These are phyloP conservation scores for Venturia nashicola DNA, from an alignment of 2,329 filamentous ascomycete genomes.

Conservation along the genomic window DNA sequence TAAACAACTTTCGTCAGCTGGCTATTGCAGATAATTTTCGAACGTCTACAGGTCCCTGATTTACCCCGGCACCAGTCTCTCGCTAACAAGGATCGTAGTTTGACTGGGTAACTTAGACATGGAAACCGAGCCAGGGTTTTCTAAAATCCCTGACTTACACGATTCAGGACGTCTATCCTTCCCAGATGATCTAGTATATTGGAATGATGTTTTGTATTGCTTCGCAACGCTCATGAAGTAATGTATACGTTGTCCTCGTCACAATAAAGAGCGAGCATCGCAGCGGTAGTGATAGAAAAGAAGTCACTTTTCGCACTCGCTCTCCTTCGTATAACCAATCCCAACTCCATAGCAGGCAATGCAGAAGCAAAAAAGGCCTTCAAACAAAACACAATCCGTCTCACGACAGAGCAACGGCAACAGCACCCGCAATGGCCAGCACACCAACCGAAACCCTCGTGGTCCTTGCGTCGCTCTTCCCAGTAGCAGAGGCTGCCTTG, in stretches of 20 bases:
- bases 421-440: neutral
- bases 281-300: neutral
- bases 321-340: neutral
- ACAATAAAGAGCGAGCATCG: neutral
- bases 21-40: neutral
- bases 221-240: neutral
- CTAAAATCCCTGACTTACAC: neutral
- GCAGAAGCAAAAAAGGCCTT: neutral
- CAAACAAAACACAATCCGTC: neutral
- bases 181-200: neutral
- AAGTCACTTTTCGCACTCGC: neutral
- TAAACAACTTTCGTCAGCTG: too few species aligned
- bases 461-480: neutral
- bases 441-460: neutral
- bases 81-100: neutral
- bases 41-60: neutral
- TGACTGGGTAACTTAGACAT: neutral
- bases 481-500: neutral
- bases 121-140: neutral
- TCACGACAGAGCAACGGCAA: neutral
- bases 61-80: neutral
- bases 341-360: neutral
- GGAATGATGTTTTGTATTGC: too few species aligned
- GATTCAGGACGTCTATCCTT: neutral
- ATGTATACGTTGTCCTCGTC: neutral